Evolutionary conservation across 257 asterid genomes (phyloP).

Genomic region (Jasminum sambac): DNA sequence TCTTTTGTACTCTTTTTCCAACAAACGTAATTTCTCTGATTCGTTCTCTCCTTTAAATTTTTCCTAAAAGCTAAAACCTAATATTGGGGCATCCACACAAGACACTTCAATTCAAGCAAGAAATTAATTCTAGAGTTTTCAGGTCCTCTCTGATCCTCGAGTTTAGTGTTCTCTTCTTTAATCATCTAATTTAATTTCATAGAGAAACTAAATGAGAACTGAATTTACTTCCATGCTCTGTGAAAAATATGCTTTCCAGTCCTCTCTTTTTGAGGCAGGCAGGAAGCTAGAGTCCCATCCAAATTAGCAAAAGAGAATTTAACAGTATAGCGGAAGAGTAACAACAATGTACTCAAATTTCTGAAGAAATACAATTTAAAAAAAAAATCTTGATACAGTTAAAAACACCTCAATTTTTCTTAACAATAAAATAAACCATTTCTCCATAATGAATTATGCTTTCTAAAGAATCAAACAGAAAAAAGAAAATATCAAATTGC

Average conservation of each 20-base stretch:
- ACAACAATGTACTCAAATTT: constrained; percentile 5
- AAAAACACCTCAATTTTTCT: neutral
- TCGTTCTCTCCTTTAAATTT: neutral
- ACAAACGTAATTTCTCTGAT: neutral
- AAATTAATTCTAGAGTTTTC: neutral
- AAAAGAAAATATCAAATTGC: neutral
- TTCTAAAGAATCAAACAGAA: neutral
- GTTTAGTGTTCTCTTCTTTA: constrained; percentile 8
- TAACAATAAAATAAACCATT: neutral
- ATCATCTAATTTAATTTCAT: neutral
- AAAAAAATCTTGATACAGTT: neutral
- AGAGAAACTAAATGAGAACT: neutral
- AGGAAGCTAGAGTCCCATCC: neutral
- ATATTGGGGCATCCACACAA: neutral
- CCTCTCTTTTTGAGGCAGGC: neutral
- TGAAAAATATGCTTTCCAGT: neutral
- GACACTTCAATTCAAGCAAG: neutral
- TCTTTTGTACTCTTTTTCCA: neutral
- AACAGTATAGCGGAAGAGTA: neutral
- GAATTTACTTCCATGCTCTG: neutral
- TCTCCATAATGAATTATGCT: neutral
- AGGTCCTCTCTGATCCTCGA: too few species aligned
- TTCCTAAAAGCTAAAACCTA: neutral
- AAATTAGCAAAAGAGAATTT: neutral
- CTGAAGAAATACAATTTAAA: neutral